Conservation (phyloP, 2,329 filamentous ascomycete genomes). For the Sporothrix brasiliensis region DNA sequence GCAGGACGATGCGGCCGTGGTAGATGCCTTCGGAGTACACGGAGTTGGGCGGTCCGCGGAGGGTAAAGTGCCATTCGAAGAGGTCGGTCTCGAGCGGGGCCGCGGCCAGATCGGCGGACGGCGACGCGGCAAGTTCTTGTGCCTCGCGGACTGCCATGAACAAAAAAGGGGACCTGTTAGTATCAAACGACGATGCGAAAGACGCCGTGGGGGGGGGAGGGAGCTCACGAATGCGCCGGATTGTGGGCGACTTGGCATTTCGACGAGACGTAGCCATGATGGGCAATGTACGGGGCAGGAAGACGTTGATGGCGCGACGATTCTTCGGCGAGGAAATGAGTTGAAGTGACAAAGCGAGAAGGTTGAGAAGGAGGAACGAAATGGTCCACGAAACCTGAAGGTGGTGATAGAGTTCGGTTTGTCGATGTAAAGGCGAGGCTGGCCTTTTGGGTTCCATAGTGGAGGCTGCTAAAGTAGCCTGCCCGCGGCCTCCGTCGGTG, state of each 20-base stretch:
- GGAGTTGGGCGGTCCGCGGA: slow-evolving; percentile 83
- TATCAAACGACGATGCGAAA: neutral
- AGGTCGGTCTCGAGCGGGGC: slow-evolving; percentile 84
- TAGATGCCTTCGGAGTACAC: slow-evolving; percentile 83
- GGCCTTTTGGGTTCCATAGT: slow-evolving; percentile 5
- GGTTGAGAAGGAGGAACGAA: neutral
- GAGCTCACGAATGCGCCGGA: slow-evolving; percentile 73
- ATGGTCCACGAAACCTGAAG: neutral
- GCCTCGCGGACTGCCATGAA: slow-evolving; percentile 75
- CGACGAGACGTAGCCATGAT: slow-evolving; percentile 17
- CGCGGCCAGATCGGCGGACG: slow-evolving; percentile 83
- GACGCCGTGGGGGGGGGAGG: neutral
- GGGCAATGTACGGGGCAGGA: neutral
- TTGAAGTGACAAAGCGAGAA: no score
- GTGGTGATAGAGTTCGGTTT: neutral
- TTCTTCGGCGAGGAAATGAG: neutral
- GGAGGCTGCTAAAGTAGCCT: neutral
- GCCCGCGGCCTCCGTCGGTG: slow-evolving; percentile 1
- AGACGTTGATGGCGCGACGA: neutral
- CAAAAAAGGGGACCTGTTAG: neutral
- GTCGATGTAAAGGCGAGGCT: slow-evolving; percentile 26
- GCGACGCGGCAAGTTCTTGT: slow-evolving; percentile 75
- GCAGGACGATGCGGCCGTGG: slow-evolving; percentile 91
- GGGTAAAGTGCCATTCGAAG: slow-evolving; percentile 98
- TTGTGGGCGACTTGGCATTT: slow-evolving; percentile 78